phyloP scores from a whole-genome alignment of 495 filamentous ascomycete genomes.

The Opeltia flavorubescens region DNA sequence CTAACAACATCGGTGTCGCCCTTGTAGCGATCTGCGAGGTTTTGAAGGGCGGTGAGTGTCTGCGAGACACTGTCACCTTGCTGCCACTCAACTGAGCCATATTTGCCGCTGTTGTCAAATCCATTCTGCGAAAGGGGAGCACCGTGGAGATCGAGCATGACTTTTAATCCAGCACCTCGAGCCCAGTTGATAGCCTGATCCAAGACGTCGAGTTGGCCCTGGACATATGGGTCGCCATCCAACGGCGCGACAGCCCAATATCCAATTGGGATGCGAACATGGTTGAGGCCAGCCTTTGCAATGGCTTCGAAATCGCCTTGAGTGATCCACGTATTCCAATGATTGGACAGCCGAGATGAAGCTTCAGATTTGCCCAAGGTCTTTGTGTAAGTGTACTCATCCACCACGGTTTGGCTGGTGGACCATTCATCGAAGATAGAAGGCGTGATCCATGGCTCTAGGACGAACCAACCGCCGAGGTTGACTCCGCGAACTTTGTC shows the following conservation, averaged over 20 bases:
- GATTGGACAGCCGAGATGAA: conserved; percentile 28
- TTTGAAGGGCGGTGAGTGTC: conserved; percentile 44
- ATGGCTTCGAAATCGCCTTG: conserved; percentile 55
- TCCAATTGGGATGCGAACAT: conserved; percentile 66
- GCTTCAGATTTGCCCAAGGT: conserved; percentile 37
- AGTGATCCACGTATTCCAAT: conserved; percentile 55
- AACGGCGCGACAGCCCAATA: conserved; percentile 57
- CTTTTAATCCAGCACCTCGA: conserved; percentile 29
- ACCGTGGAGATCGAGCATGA: conserved; percentile 16
- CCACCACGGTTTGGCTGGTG: conserved; percentile 34
- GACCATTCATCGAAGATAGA: conserved; percentile 37
- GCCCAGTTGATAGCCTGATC: conserved; percentile 60
- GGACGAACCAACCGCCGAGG: conserved; percentile 35
- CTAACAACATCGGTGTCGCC: conserved; percentile 49
- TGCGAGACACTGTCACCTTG: conserved; percentile 39
- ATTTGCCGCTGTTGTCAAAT: conserved; percentile 61
- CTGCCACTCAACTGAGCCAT: conserved; percentile 52
- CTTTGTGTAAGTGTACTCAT: conserved; percentile 46
- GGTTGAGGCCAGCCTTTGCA: conserved; percentile 50
- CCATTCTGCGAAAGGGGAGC: conserved; percentile 71
- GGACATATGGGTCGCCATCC: conserved; percentile 53
- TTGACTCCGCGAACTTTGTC: conserved; percentile 34
- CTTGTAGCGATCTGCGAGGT: conserved; percentile 44
- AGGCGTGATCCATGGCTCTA: conserved; percentile 53
- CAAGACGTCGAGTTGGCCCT: conserved; percentile 54